Evolutionary conservation across 805 yeast species (phyloP).

Genomic region (Zygotorulaspora chibaensis): DNA sequence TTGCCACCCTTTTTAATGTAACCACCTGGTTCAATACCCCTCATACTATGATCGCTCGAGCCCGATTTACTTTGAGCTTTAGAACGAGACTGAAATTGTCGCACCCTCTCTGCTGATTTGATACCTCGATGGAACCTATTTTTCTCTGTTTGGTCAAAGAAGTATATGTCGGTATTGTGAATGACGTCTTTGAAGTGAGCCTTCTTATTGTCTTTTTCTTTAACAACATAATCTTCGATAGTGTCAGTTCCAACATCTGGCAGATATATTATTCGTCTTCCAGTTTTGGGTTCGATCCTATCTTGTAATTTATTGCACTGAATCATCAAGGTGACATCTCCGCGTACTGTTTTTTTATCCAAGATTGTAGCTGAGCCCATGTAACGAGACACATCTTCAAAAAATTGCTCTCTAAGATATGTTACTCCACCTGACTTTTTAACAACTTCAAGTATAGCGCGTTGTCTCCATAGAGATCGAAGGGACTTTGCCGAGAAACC

Average conservation of each 20-base stretch:
- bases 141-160: slow-evolving; percentile 32
- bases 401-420: slow-evolving; percentile 40
- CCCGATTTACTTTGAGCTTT: slow-evolving; percentile 2
- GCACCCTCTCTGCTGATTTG: slow-evolving; percentile 32
- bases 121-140: slow-evolving; percentile 29
- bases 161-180: slow-evolving; percentile 32
- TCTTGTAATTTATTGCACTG: slow-evolving; percentile 22
- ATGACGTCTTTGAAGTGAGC: slow-evolving; percentile 24
- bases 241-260: slow-evolving; percentile 21
- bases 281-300: slow-evolving; percentile 18
- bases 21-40: too few species aligned
- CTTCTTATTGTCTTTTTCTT: slow-evolving; percentile 30
- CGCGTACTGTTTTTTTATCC: slow-evolving; percentile 51
- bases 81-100: slow-evolving; percentile 23
- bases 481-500: slow-evolving; percentile 41
- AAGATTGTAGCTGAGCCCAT: slow-evolving; percentile 39
- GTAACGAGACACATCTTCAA: slow-evolving; percentile 39
- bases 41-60: not conserved
- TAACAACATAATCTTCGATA: slow-evolving; percentile 18
- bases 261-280: slow-evolving; percentile 23
- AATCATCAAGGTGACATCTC: slow-evolving; percentile 38
- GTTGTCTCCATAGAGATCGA: slow-evolving; percentile 42
- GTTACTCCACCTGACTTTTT: slow-evolving; percentile 44
- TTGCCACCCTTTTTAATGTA: not conserved
- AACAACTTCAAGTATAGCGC: slow-evolving; percentile 41